Conservation (phyloP, 208 protist species). For the Balamuthia mandrillaris region DNA sequence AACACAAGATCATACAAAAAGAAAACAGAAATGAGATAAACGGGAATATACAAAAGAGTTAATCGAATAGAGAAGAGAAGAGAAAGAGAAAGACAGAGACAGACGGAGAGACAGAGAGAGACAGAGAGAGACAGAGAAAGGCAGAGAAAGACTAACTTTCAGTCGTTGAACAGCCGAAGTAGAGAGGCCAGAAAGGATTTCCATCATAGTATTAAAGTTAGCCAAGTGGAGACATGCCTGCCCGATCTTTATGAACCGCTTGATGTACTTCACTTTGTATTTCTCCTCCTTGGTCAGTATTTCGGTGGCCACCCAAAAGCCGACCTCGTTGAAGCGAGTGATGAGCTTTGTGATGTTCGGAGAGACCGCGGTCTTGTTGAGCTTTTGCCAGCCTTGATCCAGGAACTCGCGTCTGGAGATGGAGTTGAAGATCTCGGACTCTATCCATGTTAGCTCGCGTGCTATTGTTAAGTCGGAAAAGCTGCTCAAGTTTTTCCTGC, state of each 20-base stretch:
- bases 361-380: constrained; percentile 11
- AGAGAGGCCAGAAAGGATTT: constrained; percentile 19
- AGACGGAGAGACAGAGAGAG: too few relatives aligned
- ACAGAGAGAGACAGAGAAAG: too few relatives aligned
- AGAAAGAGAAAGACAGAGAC: too few relatives aligned
- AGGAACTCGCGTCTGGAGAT: constrained; percentile 30
- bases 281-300: neutral
- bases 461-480: too few relatives aligned
- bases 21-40: too few relatives aligned
- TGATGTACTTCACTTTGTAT: neutral
- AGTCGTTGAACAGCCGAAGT: neutral
- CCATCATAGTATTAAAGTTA: constrained; percentile 33
- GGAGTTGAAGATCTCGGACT: neutral
- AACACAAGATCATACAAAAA: too few relatives aligned
- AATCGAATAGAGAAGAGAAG: too few relatives aligned
- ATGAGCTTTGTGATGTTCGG: constrained; percentile 28
- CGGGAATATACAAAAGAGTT: too few relatives aligned
- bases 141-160: too few relatives aligned
- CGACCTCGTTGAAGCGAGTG: constrained; percentile 33
- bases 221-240: neutral
- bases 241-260: constrained; percentile 21
- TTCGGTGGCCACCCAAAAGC: constrained; percentile 22
- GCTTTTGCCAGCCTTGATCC: constrained; percentile 21
- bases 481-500: too few relatives aligned
- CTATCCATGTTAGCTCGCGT: constrained; percentile 1